Evolutionary conservation across 345 rosid genomes (phyloP).

Genomic region (Conringia planisiliqua): DNA sequence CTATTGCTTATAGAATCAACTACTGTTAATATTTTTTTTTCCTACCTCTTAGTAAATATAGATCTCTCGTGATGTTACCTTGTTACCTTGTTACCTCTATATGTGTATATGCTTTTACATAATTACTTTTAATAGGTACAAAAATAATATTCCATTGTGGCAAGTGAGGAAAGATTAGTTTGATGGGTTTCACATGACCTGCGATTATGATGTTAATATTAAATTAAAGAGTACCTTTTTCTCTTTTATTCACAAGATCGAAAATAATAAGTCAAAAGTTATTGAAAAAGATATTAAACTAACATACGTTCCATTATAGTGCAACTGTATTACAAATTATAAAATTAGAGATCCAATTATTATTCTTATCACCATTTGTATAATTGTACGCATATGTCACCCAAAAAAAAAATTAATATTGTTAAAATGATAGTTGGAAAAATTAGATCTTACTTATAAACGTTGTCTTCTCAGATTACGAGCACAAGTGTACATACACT

Average conservation of each 20-base stretch:
- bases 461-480: background rate
- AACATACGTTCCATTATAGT: conserved; percentile 7
- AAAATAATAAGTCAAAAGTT: conserved; percentile 28
- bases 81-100: background rate
- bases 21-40: too few relatives aligned
- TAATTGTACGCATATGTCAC: background rate
- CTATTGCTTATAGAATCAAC: too few relatives aligned
- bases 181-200: conserved; percentile 35
- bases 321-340: background rate
- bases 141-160: conserved; percentile 20
- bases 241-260: conserved; percentile 26
- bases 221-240: conserved; percentile 16
- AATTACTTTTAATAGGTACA: background rate
- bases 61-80: background rate
- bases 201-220: conserved; percentile 21
- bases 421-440: background rate
- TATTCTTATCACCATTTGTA: background rate
- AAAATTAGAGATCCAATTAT: background rate
- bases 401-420: background rate
- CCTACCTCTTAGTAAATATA: too few relatives aligned
- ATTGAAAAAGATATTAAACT: conserved; percentile 19
- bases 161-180: conserved; percentile 19
- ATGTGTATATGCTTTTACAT: background rate
- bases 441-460: background rate
- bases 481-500: background rate